These are phyloP conservation scores for Colletotrichum salicis DNA, from an alignment of 2,329 filamentous ascomycete genomes.

Conservation along the genomic window DNA sequence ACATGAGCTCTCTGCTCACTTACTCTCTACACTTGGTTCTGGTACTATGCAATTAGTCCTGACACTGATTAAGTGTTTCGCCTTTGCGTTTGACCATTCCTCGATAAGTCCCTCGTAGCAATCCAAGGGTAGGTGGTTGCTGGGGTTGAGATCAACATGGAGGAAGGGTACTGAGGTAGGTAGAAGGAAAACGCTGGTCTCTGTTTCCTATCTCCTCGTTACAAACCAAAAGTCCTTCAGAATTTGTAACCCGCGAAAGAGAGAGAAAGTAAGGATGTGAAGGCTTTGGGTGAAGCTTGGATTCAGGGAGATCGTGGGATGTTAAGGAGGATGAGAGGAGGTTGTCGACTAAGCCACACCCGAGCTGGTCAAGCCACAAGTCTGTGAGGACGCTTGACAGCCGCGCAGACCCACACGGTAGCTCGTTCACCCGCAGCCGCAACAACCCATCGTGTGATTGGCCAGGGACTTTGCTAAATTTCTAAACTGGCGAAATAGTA, in stretches of 20 bases:
- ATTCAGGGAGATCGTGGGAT: background rate
- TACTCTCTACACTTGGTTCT: too few relatives aligned
- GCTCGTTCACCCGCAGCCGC: slow-evolving; percentile 30
- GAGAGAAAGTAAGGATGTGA: background rate
- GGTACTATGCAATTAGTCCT: too few relatives aligned
- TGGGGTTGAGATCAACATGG: too few relatives aligned
- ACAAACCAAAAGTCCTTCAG: background rate
- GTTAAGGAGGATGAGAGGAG: background rate
- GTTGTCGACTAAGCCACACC: background rate
- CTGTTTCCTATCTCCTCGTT: too few relatives aligned
- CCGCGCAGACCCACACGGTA: slow-evolving; percentile 1
- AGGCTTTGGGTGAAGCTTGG: background rate
- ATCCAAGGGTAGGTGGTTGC: too few relatives aligned
- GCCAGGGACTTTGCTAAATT: slow-evolving; percentile 18
- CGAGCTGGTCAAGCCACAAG: background rate
- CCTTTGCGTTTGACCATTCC: too few relatives aligned
- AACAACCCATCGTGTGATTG: slow-evolving; percentile 12
- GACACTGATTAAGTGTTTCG: too few relatives aligned
- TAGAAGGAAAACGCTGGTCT: too few relatives aligned
- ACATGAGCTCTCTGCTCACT: too few relatives aligned
- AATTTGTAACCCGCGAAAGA: background rate
- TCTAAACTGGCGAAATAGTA: slow-evolving; percentile 31
- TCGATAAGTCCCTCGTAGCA: too few relatives aligned
- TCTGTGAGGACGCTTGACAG: background rate
- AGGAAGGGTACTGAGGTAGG: too few relatives aligned